Percentiles rank a stretch among this genome's conserved stretches.
These are phyloP conservation scores for Colletotrichum viniferum DNA, from an alignment of 2,329 filamentous ascomycete genomes.

Conservation along the genomic window DNA sequence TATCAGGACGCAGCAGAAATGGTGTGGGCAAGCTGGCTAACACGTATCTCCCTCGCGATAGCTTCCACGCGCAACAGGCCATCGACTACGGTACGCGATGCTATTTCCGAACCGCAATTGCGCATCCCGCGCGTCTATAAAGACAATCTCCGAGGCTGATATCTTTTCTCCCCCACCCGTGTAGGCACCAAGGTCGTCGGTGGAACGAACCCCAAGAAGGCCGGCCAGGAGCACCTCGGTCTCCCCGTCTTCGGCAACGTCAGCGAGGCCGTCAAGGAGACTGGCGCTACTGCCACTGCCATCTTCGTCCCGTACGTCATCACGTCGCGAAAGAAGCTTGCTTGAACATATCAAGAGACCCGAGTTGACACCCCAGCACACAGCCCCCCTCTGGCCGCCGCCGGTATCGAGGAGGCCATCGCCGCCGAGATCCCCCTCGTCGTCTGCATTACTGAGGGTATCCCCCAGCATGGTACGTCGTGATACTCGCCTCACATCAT, in stretches of 20 bases:
- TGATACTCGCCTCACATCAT: conserved; percentile 14
- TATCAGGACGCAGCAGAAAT: not conserved
- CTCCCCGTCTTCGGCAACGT: conserved; percentile 94
- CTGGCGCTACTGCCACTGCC: conserved; percentile 87
- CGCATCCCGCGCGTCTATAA: not conserved
- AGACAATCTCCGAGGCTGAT: conserved; percentile 30
- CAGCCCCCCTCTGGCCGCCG: conserved; percentile 88
- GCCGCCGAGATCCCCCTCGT: conserved; percentile 90
- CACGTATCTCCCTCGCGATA: conserved; percentile 38
- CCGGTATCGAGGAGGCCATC: conserved; percentile 96
- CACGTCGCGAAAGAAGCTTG: not conserved
- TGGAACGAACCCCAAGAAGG: conserved; percentile 99
- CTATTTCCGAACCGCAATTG: not conserved
- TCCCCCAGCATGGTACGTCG: conserved; percentile 86
- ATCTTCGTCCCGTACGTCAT: conserved; percentile 93
- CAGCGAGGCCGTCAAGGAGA: conserved; percentile 85
- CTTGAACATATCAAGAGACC: conserved; percentile 50
- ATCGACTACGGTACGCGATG: conserved; percentile 88
- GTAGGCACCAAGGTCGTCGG: conserved; percentile 95
- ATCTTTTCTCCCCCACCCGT: conserved; percentile 15
- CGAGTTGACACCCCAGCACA: conserved; percentile 38
- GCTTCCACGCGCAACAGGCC: conserved; percentile 96
- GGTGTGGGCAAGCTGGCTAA: not conserved
- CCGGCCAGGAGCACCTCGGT: conserved; percentile 85
- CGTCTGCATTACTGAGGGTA: conserved; percentile 98